Conservation (phyloP, 2,329 filamentous ascomycete genomes). For the Talaromyces sp. region DNA sequence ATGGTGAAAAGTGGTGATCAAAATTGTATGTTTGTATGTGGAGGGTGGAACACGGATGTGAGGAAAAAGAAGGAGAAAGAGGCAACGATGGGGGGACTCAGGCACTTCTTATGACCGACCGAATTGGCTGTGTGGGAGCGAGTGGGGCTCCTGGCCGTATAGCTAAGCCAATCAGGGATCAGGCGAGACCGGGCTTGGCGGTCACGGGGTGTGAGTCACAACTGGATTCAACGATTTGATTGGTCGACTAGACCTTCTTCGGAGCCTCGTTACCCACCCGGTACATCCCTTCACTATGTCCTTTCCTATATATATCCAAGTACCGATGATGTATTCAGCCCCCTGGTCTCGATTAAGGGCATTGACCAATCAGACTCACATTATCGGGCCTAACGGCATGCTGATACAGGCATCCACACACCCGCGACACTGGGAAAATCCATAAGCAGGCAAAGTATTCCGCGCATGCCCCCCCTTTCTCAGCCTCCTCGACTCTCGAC, state of each 20-base stretch:
- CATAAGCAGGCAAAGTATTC: neutral
- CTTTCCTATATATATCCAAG: neutral
- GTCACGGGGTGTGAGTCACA: conserved; percentile 45
- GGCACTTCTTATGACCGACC: conserved; percentile 41
- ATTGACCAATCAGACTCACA: conserved; percentile 15
- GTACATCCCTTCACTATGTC: conserved; percentile 1
- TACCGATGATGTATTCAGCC: conserved; percentile 4
- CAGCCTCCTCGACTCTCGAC: neutral
- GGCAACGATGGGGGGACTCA: conserved; percentile 42
- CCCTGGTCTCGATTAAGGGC: neutral
- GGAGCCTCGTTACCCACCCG: neutral
- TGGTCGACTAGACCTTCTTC: conserved; percentile 22
- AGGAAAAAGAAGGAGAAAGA: conserved; percentile 31
- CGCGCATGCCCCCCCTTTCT: neutral
- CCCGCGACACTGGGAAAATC: conserved; percentile 1
- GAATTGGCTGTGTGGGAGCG: conserved; percentile 22
- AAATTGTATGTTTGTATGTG: conserved; percentile 5
- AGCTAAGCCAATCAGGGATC: conserved; percentile 28
- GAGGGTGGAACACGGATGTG: conserved; percentile 12
- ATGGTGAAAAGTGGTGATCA: conserved; percentile 14
- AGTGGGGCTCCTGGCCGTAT: neutral
- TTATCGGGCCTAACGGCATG: neutral
- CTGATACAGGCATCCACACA: conserved; percentile 15
- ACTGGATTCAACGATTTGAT: conserved; percentile 17
- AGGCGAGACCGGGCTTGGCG: conserved; percentile 20